Conservation (phyloP, 805 yeast genomes). For the Lipomyces spencermartinsiae region DNA sequence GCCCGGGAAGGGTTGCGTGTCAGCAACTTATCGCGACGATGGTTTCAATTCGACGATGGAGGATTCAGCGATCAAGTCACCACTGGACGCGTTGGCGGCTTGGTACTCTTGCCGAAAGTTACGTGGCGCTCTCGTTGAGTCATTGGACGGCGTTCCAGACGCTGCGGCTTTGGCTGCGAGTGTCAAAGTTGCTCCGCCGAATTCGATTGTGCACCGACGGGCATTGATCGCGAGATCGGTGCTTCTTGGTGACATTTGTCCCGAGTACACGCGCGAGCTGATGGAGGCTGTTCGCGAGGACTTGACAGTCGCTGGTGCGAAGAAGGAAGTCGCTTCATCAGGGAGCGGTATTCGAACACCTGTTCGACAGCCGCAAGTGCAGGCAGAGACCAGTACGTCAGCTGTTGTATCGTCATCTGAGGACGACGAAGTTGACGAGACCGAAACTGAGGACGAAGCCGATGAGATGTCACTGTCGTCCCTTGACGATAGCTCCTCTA, state of each 20-base stretch:
- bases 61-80: slow-evolving; percentile 40
- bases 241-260: slow-evolving; percentile 40
- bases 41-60: slow-evolving; percentile 37
- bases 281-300: slow-evolving; percentile 40
- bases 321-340: slow-evolving; percentile 6
- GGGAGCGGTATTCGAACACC: not conserved
- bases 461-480: slow-evolving; percentile 12
- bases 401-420: slow-evolving; percentile 16
- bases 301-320: slow-evolving; percentile 22
- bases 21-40: slow-evolving; percentile 32
- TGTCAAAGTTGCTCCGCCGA: slow-evolving; percentile 43
- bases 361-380: not conserved
- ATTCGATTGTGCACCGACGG: slow-evolving; percentile 42
- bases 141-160: slow-evolving; percentile 30
- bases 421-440: slow-evolving; percentile 12
- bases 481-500: slow-evolving; percentile 14
- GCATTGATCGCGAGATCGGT: slow-evolving; percentile 43
- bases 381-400: slow-evolving; percentile 3
- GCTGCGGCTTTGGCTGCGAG: slow-evolving; percentile 22
- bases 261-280: slow-evolving; percentile 37
- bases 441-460: slow-evolving; percentile 16
- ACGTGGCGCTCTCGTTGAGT: slow-evolving; percentile 39
- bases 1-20: slow-evolving; percentile 20
- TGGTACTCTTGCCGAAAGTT: slow-evolving; percentile 42
- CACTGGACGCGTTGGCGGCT: slow-evolving; percentile 44